phyloP scores from a whole-genome alignment of 805 yeast species.

The Candida pseudofarinosa region DNA sequence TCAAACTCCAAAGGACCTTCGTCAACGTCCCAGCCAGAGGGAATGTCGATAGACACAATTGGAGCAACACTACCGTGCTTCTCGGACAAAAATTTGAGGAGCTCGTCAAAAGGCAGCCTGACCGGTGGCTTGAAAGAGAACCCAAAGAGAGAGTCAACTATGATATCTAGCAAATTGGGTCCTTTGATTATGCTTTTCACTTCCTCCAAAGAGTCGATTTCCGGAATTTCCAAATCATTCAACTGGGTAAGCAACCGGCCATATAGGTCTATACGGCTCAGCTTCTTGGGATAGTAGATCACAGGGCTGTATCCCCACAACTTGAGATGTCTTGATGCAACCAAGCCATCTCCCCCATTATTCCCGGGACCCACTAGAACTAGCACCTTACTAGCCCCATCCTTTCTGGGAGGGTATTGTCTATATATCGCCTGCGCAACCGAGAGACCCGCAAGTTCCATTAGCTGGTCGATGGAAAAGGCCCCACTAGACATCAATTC shows the following conservation, averaged over 20 bases:
- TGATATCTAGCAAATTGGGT: conserved; percentile 24
- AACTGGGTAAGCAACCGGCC: conserved; percentile 63
- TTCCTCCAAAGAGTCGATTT: conserved; percentile 41
- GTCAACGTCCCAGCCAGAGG: conserved; percentile 97
- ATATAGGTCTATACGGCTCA: conserved; percentile 54
- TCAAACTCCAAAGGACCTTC: conserved; percentile 56
- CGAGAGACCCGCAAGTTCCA: conserved; percentile 95
- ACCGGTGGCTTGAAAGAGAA: conserved; percentile 90
- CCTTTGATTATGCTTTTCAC: conserved; percentile 15
- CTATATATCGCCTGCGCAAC: conserved; percentile 83
- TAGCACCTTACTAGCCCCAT: conserved; percentile 42
- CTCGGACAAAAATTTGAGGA: conserved; percentile 22
- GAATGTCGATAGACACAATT: conserved; percentile 81
- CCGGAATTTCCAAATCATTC: conserved; percentile 55
- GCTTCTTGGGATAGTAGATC: conserved; percentile 72
- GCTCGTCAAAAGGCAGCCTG: conserved; percentile 65
- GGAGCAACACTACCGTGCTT: conserved; percentile 48
- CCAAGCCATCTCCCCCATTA: conserved; percentile 95
- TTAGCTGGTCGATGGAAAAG: conserved; percentile 78
- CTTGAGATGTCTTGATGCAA: conserved; percentile 86
- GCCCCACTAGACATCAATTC: conserved; percentile 86
- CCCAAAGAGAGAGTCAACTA: conserved; percentile 85
- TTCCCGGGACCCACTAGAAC: conserved; percentile 94
- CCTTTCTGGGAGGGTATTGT: conserved; percentile 52
- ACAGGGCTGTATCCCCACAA: conserved; percentile 67